Base-by-base conservation (phyloP, 2,329 filamentous ascomycete genomes). In the Colletotrichum coccodes region DNA sequence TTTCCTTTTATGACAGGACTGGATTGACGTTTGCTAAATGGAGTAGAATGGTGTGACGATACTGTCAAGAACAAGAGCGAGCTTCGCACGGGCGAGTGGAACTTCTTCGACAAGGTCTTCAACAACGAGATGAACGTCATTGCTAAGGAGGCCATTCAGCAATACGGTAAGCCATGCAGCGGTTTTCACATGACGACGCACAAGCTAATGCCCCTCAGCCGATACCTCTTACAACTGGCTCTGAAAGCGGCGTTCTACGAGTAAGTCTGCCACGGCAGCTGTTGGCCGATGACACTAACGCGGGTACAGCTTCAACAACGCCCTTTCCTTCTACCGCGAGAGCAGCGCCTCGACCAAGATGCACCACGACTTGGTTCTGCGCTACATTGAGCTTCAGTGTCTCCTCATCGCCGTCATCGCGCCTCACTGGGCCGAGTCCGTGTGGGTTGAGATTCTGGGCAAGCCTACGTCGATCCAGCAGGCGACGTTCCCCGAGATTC, bases 401-500 rank as follows among this genome's bases (percentile, higher is more conserved):
- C 86, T 97, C 58, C 86, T 98, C 76, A 84, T 98, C 73, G 88
- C 92, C 3, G 92, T 94, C 59, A 91, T 98, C 71, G 91, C 95
- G 3, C 95, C 96, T 67, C 96, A 99, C 82, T 98, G 94, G 92
- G 87, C 94, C 53, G 96, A 99, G 78, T 92, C 97, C 81, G 90
- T 99, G 77, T 98, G 94, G 94, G 89, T 92, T 62, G 95, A 98
- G 81, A 90, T 98, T 2, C 89, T 99, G 70, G 89, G 92, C 78
- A 94, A 93, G 84, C 79, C 88, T 40, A 82, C 86, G 63, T 92
- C 92, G 8, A 89, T 99, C 75, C 95, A 98, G 82, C 89, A 91
- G 60, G 94, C 93, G 14, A 85, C 85, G 46, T 97, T 89, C 86
- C 94, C 94, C 16, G 82, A 87, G 58, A 90, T 94, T 0, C 89